These are phyloP conservation scores for Collybia sordida DNA, from an alignment of 768 basidiomycete genomes.

Conservation along the genomic window DNA sequence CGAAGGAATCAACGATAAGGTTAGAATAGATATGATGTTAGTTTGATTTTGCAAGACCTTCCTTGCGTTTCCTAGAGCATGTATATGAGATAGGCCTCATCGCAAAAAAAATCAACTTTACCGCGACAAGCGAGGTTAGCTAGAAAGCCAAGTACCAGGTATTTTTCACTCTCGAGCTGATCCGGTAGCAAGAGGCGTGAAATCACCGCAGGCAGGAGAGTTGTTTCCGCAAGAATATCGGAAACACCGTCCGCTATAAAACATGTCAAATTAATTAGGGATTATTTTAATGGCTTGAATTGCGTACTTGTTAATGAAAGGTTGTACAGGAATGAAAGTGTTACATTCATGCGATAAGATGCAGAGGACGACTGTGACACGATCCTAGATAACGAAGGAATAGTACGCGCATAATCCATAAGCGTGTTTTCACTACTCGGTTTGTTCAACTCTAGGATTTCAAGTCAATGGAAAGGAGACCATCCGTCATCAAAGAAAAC, in stretches of 20 bases:
- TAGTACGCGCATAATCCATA: conserved; percentile 1
- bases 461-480: not conserved
- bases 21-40: conserved; percentile 6
- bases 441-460: too few relatives aligned
- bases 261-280: not conserved
- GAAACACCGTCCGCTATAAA: conserved; percentile 10
- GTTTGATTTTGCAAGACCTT: conserved; percentile 2
- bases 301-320: conserved; percentile 11
- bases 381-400: conserved; percentile 7
- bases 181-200: conserved; percentile 2
- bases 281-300: not conserved
- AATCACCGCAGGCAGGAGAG: conserved; percentile 8
- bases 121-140: conserved; percentile 17
- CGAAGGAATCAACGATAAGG: not conserved
- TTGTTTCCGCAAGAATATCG: conserved; percentile 8
- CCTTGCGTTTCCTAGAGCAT: conserved; percentile 7
- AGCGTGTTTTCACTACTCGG: conserved; percentile 8
- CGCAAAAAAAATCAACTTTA: not conserved
- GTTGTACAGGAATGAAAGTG: conserved; percentile 13
- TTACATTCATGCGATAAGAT: conserved; percentile 3
- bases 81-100: not conserved
- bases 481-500: not conserved
- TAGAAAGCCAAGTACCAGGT: conserved; percentile 12
- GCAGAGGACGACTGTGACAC: not conserved
- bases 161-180: conserved; percentile 10